These are phyloP conservation scores for Herpomyces periplanetae DNA, from an alignment of 2,329 filamentous ascomycete species.

Conservation along the genomic window DNA sequence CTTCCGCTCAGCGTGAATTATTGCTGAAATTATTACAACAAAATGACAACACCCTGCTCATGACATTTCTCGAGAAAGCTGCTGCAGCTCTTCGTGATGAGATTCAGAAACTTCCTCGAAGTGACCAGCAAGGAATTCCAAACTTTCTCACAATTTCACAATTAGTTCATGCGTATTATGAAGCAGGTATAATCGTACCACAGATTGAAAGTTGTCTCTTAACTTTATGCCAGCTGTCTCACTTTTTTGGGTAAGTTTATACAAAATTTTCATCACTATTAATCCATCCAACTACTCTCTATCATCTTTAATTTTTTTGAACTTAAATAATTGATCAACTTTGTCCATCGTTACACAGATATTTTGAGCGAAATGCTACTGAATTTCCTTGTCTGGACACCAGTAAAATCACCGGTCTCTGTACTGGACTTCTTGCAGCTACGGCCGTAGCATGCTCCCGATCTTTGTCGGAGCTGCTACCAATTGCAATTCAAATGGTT, in stretches of 20 bases:
- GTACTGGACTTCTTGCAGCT: slow-evolving; percentile 29
- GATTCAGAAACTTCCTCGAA: slow-evolving; percentile 15
- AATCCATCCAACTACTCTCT: background rate
- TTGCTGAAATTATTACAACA: slow-evolving; percentile 12
- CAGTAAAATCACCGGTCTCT: slow-evolving; percentile 19
- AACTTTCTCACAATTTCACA: slow-evolving; percentile 20
- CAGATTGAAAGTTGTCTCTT: slow-evolving; percentile 23
- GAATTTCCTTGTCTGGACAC: slow-evolving; percentile 13
- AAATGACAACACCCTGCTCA: slow-evolving; percentile 16
- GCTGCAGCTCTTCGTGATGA: slow-evolving; percentile 18
- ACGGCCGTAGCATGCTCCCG: slow-evolving; percentile 21
- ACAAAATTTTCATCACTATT: background rate
- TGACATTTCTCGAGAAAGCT: slow-evolving; percentile 18
- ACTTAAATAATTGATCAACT: background rate
- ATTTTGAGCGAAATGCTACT: slow-evolving; percentile 14
- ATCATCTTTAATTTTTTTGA: background rate
- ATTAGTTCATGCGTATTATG: slow-evolving; percentile 21
- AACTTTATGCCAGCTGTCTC: slow-evolving; percentile 21
- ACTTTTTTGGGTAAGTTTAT: slow-evolving; percentile 22
- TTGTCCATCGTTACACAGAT: slow-evolving; percentile 7
- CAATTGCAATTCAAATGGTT: slow-evolving; percentile 20
- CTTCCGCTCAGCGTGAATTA: slow-evolving; percentile 21
- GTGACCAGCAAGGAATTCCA: slow-evolving; percentile 18
- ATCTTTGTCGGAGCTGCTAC: slow-evolving; percentile 19
- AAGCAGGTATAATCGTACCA: slow-evolving; percentile 15